A percentile compares a stretch with the other conserved stretches of the same genome.
These are phyloP conservation scores for Suillus sp. DNA, from an alignment of 768 basidiomycete genomes.

Conservation along the genomic window DNA sequence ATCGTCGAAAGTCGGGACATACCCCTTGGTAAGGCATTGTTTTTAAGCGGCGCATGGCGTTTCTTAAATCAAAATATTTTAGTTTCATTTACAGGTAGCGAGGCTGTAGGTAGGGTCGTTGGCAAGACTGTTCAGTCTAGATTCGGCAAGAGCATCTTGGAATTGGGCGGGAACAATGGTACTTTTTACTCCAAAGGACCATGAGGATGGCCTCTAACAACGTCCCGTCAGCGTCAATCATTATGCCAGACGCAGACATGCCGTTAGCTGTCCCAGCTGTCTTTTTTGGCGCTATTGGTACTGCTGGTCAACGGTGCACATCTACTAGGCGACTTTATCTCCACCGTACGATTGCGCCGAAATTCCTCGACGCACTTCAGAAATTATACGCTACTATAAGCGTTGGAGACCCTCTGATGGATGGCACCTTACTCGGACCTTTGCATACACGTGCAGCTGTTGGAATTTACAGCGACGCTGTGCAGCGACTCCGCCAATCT, in stretches of 20 bases:
- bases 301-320: slow-evolving; percentile 78
- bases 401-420: slow-evolving; percentile 84
- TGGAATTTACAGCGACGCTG: slow-evolving; percentile 60
- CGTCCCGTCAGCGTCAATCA: slow-evolving; percentile 68
- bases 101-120: slow-evolving; percentile 83
- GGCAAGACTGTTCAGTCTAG: slow-evolving; percentile 83
- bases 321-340: slow-evolving; percentile 90
- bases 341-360: slow-evolving; percentile 74
- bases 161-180: slow-evolving; percentile 97
- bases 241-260: slow-evolving; percentile 94
- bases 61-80: not conserved
- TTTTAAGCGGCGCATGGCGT: not conserved
- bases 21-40: slow-evolving; percentile 63
- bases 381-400: slow-evolving; percentile 69
- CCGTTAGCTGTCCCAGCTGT: slow-evolving; percentile 86
- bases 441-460: slow-evolving; percentile 75
- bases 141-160: slow-evolving; percentile 89
- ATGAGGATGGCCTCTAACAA: slow-evolving; percentile 24
- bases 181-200: slow-evolving; percentile 24
- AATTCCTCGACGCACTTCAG: slow-evolving; percentile 76
- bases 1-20: slow-evolving; percentile 74
- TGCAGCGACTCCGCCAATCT: slow-evolving; percentile 59
- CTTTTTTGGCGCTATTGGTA: slow-evolving; percentile 93
- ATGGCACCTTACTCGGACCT: slow-evolving; percentile 80
- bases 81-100: slow-evolving; percentile 97